Conservation (phyloP, 2,329 filamentous ascomycete genomes). For the Geoglossum cookeanum region DNA sequence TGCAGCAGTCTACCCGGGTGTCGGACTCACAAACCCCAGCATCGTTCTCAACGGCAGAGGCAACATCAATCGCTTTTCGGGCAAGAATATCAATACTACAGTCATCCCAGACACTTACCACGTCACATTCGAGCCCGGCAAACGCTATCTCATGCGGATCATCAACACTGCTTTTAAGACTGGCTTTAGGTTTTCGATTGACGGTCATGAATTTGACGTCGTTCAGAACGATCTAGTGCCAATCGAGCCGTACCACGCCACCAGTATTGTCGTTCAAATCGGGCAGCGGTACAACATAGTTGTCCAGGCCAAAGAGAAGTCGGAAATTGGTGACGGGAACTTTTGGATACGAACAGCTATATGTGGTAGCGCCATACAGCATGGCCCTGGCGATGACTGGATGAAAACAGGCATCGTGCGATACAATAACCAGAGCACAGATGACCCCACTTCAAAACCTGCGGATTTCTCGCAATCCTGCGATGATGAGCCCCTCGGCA, state of each 20-base stretch:
- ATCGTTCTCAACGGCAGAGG: neutral
- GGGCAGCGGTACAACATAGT: neutral
- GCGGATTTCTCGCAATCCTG: neutral
- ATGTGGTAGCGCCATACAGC: neutral
- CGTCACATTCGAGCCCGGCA: constrained; percentile 12
- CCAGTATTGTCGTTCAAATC: neutral
- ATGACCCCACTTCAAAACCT: neutral
- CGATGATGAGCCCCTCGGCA: neutral
- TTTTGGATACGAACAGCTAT: neutral
- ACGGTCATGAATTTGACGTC: constrained; percentile 43
- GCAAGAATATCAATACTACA: too few relatives aligned
- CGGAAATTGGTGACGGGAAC: neutral
- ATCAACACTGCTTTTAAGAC: constrained; percentile 22
- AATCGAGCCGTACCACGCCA: constrained; percentile 16
- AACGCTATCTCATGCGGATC: constrained; percentile 22
- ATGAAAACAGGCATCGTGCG: neutral
- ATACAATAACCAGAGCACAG: neutral
- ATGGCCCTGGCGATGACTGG: neutral
- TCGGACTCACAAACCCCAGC: neutral
- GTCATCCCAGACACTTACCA: too few relatives aligned
- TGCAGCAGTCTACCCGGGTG: neutral
- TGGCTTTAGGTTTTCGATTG: constrained; percentile 24
- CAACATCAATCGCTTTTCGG: neutral
- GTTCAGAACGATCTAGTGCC: constrained; percentile 46
- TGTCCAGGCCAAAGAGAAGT: neutral